phyloP scores from a whole-genome alignment of 768 basidiomycete species.

The Boletus insuetus region DNA sequence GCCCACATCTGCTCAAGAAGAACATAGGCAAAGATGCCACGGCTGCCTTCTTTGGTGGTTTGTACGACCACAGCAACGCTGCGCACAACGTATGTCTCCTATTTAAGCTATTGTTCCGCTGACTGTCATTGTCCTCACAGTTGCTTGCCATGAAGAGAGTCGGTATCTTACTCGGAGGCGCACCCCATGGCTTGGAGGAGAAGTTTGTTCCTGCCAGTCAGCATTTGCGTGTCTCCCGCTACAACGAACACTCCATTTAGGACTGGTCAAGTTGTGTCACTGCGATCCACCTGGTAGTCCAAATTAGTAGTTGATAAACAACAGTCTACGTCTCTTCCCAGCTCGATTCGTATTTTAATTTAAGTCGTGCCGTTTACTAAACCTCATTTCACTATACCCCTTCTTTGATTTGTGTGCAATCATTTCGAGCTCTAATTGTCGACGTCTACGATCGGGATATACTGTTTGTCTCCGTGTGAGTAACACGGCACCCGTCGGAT shows the following conservation, averaged over 20 bases:
- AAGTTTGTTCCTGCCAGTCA: constrained; percentile 3
- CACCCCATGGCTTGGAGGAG: constrained; percentile 7
- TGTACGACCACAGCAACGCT: constrained; percentile 80
- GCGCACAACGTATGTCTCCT: constrained; percentile 65
- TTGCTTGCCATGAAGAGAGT: constrained; percentile 12
- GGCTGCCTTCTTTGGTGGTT: constrained; percentile 87
- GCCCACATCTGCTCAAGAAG: constrained; percentile 73
- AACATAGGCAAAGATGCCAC: constrained; percentile 88
- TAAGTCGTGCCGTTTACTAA: too few species aligned
- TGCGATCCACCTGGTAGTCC: neutral
- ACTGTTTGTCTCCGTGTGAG: too few species aligned
- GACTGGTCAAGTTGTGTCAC: neutral
- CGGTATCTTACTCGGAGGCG: constrained; percentile 6
- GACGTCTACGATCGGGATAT: too few species aligned
- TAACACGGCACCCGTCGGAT: too few species aligned
- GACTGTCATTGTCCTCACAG: neutral
- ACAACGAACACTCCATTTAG: neutral
- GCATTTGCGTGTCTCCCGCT: constrained; percentile 2
- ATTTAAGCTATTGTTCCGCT: neutral
- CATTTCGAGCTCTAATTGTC: too few species aligned
- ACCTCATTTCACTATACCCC: too few species aligned
- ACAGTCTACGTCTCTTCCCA: too few species aligned
- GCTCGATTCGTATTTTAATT: too few species aligned
- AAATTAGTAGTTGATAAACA: too few species aligned
- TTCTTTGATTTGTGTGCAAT: too few species aligned